Base-by-base conservation (phyloP, 192 early-diverging fungal species). In the Coemansia sp. region DNA sequence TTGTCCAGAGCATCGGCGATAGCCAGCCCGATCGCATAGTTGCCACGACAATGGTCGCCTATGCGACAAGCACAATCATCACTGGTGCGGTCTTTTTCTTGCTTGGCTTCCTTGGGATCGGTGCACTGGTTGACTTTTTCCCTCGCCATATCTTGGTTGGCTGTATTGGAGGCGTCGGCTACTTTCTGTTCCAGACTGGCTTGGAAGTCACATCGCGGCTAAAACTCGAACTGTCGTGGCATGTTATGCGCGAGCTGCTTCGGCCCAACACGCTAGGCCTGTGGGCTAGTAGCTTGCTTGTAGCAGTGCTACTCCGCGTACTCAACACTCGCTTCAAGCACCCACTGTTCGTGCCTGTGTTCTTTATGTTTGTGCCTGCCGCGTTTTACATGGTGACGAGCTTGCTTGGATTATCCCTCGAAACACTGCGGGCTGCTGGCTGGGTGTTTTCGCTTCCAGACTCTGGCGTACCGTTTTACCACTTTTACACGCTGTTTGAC, bases 71-170 rank as follows among this genome's bases (percentile, higher is more conserved):
- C 77, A 92, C 95, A 0, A 34, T 99, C 29, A 69, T 98, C 75
- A 99, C 96, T 0, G 97, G 96, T 5, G 37, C 90, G 2, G 90
- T 89, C 2, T 99, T 99, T 73, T 83, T 94, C 61, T 36, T 92
- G 29, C 84, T 99, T 2, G 97, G 96, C 14, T 84, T 87, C 29
- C 91, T 97, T 46, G 88, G 89, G 55, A 82, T 93, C 44, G 93
- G 93, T 10, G 85, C 86, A 27, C 72, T 94, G 63, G 91, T 93
- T 21, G 91, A 87, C 27, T 94, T 92, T 72, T 94, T 94, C 61
- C 93, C 93, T 23, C 78, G 96, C 11, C 97, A 98, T 67, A 96
- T 98, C 68, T 85, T 98, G 5, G 94, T 97, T 21, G 95, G 94
- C 23, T 97, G 94, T 75, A 97, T 98, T 70, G 96, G 84, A 62